phyloP scores from a whole-genome alignment of 441 rosid species.

The Erodium trifolium region DNA sequence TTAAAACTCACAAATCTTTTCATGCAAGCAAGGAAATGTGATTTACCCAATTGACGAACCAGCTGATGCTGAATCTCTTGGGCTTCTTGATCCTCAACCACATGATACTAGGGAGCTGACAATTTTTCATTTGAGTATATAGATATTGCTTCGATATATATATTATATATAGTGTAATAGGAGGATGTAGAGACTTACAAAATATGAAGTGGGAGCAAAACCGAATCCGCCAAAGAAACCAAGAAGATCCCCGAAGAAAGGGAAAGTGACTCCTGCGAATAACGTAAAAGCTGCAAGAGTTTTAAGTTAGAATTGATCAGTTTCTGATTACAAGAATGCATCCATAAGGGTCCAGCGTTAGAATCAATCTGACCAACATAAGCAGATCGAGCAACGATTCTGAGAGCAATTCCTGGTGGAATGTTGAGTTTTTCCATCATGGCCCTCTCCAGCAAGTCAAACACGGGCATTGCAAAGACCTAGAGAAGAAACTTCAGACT shows the following conservation, averaged over 20 bases:
- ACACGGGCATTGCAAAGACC: constrained; percentile 94
- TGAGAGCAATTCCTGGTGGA: constrained; percentile 47
- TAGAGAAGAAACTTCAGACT: constrained; percentile 12
- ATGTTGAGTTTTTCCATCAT: constrained; percentile 44
- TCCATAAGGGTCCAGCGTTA: neutral
- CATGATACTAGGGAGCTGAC: constrained; percentile 84
- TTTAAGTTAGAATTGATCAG: neutral
- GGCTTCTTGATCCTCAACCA: constrained; percentile 92
- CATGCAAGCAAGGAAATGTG: neutral
- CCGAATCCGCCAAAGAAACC: constrained; percentile 98
- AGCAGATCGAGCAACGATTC: constrained; percentile 59
- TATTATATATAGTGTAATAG: neutral
- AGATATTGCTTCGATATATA: neutral
- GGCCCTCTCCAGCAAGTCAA: constrained; percentile 56
- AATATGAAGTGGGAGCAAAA: constrained; percentile 87
- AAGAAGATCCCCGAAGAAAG: constrained; percentile 89
- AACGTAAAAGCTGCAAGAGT: constrained; percentile 63
- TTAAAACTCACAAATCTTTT: neutral
- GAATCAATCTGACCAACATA: constrained; percentile 57
- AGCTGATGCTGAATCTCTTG: constrained; percentile 48
- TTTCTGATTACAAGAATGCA: neutral
- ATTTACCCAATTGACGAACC: constrained; percentile 86
- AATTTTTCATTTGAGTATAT: neutral
- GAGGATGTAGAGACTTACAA: constrained; percentile 39
- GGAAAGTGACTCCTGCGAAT: constrained; percentile 70